Base-by-base conservation (phyloP, 1,284 basidiomycete species). In the Naganishia albida region DNA sequence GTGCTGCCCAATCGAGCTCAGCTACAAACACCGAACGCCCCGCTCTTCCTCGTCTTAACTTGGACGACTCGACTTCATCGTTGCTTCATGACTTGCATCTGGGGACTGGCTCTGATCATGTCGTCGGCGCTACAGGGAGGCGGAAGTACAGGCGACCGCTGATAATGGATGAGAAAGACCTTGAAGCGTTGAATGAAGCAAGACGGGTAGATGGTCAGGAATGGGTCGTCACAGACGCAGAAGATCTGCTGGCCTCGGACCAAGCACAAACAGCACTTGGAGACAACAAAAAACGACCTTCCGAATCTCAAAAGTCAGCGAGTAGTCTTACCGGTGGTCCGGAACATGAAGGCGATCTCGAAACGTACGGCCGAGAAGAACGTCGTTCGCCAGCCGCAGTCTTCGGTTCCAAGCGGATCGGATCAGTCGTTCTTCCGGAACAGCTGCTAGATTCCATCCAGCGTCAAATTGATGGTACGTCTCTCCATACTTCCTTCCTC, bases 311-410 rank as follows among this genome's bases (percentile, higher is more conserved):
- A 25, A 13, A 26, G 10, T 15, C 42, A n/a, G 39, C 26, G 38
- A 10, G 12, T 13, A 25, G 23, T 38, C 42, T 46, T 6, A n/a
- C 13, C n/a, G 26, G n/a, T 28, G 38, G 12, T 16, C 15, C 12
- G 15, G 30, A 26, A 30, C 16, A 50, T 3, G 46, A 60, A 23
- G 18, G 40, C 23, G 57, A 60, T 7, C 15, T 23, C 15, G 46
- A 49, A 18, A 1, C 34, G 23, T 34, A 49, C 7, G 15, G 46
- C 13, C 76, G 78, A 62, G 81, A 82, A 59, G 80, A 83, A 50
- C 80, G 88, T 64, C 88, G 89, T 72, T 91, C 89, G 25, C 89
- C 91, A 56, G 90, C 91, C 30, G 89, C 90, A 23, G 77, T 82
- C 15, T 88, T 90, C 75, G 91, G 91, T 18, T 88, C 87, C 69